Evolutionary conservation across 306 rosid species (phyloP).

Genomic region (Macrotyloma uniflorum): DNA sequence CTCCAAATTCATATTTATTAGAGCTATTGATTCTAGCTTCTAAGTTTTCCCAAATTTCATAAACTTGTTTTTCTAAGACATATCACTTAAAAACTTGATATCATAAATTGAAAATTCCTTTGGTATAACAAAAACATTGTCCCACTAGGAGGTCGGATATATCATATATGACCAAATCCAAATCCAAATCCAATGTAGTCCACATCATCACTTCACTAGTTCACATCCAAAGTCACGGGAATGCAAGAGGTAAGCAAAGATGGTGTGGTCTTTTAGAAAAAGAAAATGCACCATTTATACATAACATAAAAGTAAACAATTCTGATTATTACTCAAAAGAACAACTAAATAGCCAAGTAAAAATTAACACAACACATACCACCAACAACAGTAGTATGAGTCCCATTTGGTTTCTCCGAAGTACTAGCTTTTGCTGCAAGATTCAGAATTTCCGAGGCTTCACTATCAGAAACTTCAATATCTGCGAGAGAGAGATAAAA

Average conservation of each 20-base stretch:
- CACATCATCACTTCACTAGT: background rate
- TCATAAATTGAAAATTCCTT: slow-evolving; percentile 4
- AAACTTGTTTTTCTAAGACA: background rate
- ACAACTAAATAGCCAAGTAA: background rate
- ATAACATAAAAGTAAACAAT: background rate
- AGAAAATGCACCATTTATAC: background rate
- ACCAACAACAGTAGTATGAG: slow-evolving; percentile 32
- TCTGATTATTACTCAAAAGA: background rate
- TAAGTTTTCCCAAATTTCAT: slow-evolving; percentile 4
- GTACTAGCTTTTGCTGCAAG: slow-evolving; percentile 55
- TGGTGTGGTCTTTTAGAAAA: background rate
- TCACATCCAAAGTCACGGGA: background rate
- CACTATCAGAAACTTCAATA: slow-evolving; percentile 59
- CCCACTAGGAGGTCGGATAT: background rate
- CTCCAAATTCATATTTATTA: background rate
- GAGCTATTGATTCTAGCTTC: background rate
- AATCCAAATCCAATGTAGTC: background rate
- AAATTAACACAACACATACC: slow-evolving; percentile 52
- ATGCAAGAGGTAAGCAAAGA: background rate
- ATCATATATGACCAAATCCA: too few relatives aligned
- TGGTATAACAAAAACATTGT: background rate
- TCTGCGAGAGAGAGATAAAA: slow-evolving; percentile 50
- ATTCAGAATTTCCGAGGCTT: slow-evolving; percentile 74
- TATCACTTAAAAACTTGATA: background rate
- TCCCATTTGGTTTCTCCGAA: slow-evolving; percentile 54